phyloP scores from a whole-genome alignment of 2,329 filamentous ascomycete species.

The Ramularia endophylla region DNA sequence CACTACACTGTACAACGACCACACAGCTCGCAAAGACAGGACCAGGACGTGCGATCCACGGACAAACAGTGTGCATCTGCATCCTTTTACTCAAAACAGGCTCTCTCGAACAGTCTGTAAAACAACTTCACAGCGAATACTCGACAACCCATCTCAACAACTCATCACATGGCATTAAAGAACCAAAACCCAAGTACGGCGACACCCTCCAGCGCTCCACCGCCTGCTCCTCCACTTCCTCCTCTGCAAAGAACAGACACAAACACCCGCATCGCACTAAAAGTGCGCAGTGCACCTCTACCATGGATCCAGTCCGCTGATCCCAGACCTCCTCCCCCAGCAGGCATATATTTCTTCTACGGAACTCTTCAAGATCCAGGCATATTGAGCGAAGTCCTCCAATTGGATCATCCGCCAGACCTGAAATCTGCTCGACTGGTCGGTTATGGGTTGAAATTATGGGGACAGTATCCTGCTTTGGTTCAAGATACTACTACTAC shows the following conservation, averaged over 20 bases:
- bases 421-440: constrained; percentile 26
- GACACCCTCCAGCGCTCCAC: too few relatives aligned
- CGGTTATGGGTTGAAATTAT: constrained; percentile 30
- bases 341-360: constrained; percentile 35
- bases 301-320: not conserved
- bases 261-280: constrained; percentile 3
- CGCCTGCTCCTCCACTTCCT: constrained; percentile 2
- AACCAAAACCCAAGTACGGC: too few relatives aligned
- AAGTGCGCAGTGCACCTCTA: constrained; percentile 5
- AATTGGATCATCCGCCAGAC: constrained; percentile 21
- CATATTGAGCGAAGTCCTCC: constrained; percentile 31
- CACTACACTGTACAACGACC: too few relatives aligned
- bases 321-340: constrained; percentile 24
- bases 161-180: too few relatives aligned
- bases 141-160: too few relatives aligned
- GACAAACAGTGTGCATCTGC: too few relatives aligned
- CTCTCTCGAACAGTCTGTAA: too few relatives aligned
- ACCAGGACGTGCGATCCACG: too few relatives aligned
- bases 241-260: not conserved
- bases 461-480: constrained; percentile 38
- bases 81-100: too few relatives aligned
- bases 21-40: too few relatives aligned
- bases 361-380: constrained; percentile 30
- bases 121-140: too few relatives aligned
- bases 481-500: too few relatives aligned